Evolutionary conservation across 495 filamentous ascomycete genomes (phyloP).

Genomic region (Pyrenula massariospora): DNA sequence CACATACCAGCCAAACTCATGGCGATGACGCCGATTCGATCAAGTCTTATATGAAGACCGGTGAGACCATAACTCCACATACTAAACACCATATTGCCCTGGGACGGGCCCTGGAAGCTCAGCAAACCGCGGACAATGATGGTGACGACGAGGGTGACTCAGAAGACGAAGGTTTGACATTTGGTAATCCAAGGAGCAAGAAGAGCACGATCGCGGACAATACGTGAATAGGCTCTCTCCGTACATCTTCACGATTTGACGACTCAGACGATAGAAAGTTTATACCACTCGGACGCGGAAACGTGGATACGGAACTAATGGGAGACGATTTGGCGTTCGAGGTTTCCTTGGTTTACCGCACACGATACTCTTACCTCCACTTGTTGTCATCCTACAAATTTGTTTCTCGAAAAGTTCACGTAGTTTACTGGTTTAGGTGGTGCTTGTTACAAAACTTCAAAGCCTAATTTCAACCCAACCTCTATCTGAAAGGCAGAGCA

Average conservation of each 20-base stretch:
- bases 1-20: constrained; percentile 11
- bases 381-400: background rate
- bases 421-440: background rate
- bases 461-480: too few relatives aligned
- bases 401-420: background rate
- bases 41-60: constrained; percentile 35
- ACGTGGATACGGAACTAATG: background rate
- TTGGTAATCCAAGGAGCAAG: constrained; percentile 15
- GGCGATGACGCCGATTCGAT: constrained; percentile 26
- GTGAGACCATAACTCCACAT: constrained; percentile 10
- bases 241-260: background rate
- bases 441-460: too few relatives aligned
- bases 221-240: background rate
- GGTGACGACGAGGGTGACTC: constrained; percentile 19
- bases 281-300: background rate
- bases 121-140: background rate
- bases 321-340: background rate
- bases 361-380: background rate
- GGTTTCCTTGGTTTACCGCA: background rate
- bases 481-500: too few relatives aligned
- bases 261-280: background rate
- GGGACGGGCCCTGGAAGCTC: background rate
- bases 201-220: background rate
- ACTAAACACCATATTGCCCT: background rate
- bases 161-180: constrained; percentile 36